Evolutionary conservation across 495 filamentous ascomycete species (phyloP).

Genomic region (Trichocladium uniseriatum): DNA sequence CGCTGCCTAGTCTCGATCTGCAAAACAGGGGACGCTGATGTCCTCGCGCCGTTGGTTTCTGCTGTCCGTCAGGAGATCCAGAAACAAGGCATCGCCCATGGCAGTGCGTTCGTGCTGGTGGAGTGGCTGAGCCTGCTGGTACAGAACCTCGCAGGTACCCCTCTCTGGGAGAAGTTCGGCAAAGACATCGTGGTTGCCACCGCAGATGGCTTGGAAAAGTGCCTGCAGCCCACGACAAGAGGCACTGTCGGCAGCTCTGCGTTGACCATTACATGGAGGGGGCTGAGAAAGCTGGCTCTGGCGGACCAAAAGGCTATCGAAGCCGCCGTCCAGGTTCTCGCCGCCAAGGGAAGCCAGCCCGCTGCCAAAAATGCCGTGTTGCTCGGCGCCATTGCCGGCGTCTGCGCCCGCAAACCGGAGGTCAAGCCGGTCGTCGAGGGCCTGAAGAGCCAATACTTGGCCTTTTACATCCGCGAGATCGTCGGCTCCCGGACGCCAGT

Average conservation of each 20-base stretch:
- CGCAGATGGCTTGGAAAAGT: constrained; percentile 67
- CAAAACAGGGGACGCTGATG: constrained; percentile 40
- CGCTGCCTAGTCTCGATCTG: constrained; percentile 61
- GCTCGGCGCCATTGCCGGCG: constrained; percentile 77
- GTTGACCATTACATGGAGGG: constrained; percentile 61
- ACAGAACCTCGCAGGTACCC: constrained; percentile 45
- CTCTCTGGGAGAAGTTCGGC: constrained; percentile 55
- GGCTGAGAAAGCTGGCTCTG: constrained; percentile 59
- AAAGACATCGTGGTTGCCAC: constrained; percentile 50
- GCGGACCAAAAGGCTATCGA: constrained; percentile 50
- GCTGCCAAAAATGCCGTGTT: constrained; percentile 62
- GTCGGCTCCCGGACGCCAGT: constrained; percentile 66
- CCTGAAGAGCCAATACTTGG: constrained; percentile 59
- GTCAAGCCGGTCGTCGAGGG: constrained; percentile 50
- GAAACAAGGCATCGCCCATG: constrained; percentile 64
- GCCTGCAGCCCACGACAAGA: constrained; percentile 53
- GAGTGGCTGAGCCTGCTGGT: constrained; percentile 79
- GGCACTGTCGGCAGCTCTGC: constrained; percentile 54
- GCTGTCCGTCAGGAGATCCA: constrained; percentile 53
- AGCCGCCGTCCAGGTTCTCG: constrained; percentile 54
- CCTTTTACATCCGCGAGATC: constrained; percentile 78
- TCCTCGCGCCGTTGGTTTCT: constrained; percentile 52
- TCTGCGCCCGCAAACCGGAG: constrained; percentile 58
- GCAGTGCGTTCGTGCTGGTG: constrained; percentile 77
- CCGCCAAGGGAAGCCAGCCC: constrained; percentile 51